phyloP scores from a whole-genome alignment of 73 alveolate species.

The Paraurostyla sp. region DNA sequence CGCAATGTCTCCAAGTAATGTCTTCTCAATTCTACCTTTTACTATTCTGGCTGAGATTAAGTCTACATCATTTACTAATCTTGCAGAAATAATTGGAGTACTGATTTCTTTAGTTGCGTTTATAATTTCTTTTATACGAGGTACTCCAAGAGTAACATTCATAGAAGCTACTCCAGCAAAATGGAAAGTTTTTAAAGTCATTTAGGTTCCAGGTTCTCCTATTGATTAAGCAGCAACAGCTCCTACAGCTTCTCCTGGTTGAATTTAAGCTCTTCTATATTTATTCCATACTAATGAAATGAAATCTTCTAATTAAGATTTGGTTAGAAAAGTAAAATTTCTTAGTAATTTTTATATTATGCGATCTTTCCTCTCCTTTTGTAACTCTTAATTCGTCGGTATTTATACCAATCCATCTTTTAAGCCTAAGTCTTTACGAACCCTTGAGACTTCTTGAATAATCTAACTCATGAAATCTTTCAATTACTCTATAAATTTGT shows the following conservation, averaged over 20 bases:
- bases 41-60: constrained; percentile 91
- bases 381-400: constrained; percentile 12
- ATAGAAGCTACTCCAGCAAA: constrained; percentile 99
- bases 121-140: constrained; percentile 99
- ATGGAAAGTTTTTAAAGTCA: constrained; percentile 99
- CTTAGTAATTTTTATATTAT: constrained; percentile 10
- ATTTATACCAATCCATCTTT: constrained; percentile 1
- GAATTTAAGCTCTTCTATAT: constrained; percentile 80
- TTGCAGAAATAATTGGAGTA: constrained; percentile 97
- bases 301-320: constrained; percentile 78
- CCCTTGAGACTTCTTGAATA: constrained; percentile 11
- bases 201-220: constrained; percentile 99
- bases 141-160: constrained; percentile 99
- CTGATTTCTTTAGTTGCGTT: constrained; percentile 96
- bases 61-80: constrained; percentile 76
- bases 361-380: constrained; percentile 8
- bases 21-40: constrained; percentile 96
- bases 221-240: constrained; percentile 98
- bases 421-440: constrained; percentile 57
- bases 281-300: constrained; percentile 77
- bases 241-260: constrained; percentile 99
- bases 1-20: constrained; percentile 89
- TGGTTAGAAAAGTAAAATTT: constrained; percentile 45
- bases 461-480: constrained; percentile 22
- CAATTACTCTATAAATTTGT: constrained; percentile 31